Base-by-base conservation (phyloP, 441 rosid genomes). In the Cnidoscolus chayamansa region DNA sequence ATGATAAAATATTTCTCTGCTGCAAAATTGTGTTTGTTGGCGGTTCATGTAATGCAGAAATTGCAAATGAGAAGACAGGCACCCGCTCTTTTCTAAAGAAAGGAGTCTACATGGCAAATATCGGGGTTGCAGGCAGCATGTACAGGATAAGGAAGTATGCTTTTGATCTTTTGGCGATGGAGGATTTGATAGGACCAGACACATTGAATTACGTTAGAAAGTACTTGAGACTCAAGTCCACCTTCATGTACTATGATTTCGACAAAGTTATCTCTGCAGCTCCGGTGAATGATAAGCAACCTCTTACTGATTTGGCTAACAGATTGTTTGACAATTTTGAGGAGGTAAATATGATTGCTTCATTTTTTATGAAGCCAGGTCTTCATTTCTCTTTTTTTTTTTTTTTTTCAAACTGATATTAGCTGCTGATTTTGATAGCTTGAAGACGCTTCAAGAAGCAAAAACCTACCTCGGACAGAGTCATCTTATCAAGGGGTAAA, bases 151-250 rank as follows among this genome's bases (percentile, higher is more conserved):
- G 80, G 83, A 92, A 87, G 76, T 79, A 84, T 55, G 91, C 94
- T 35, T 90, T 94, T 75, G 97, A 92, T 87, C 87, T 89, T 31
- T 77, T 89, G 30, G 97, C 99, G 11, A 80, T 90, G 94, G 98
- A 78, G 63, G 98, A 90, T 82, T 79, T 94, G 89, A 85, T 92
- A 53, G 93, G 90, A 81, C 87, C 88, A 10, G 96, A 88, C 50
- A 90, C 90, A 2, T 78, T 85, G 77, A 90, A 88, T 79, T 90
- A 92, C 81, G 93, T 92, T 7, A 84, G 84, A 80, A 90, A 82
- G 81, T 92, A 92, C 68, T 77, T 92, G 80, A 87, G 95, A 77
- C 84, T 90, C 72, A 94, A 94, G 68, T 85, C 90, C 55, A 90
- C 96, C 2, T 71, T 84, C 78, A 84, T 94, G 89, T 85, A 87